Conservation (phyloP, 2,329 filamentous ascomycete species). For the Xylaria multiplex region DNA sequence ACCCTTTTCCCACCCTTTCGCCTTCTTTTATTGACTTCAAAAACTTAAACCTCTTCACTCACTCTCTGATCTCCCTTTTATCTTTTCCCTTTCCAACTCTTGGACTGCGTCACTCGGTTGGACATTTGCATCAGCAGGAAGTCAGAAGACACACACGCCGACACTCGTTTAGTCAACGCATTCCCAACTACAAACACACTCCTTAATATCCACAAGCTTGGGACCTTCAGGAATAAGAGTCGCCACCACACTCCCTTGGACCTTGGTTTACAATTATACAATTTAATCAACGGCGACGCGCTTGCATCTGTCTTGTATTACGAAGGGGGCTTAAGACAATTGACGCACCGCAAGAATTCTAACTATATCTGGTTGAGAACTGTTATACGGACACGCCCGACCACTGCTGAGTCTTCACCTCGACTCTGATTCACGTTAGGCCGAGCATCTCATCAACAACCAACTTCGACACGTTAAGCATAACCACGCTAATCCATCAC, state of each 20-base stretch:
- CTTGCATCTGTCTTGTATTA: constrained; percentile 17
- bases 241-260: constrained; percentile 31
- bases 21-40: constrained; percentile 23
- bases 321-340: constrained; percentile 21
- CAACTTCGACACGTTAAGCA: constrained; percentile 1
- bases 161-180: constrained; percentile 36
- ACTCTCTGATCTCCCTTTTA: constrained; percentile 10
- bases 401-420: neutral
- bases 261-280: constrained; percentile 20
- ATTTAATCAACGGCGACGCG: constrained; percentile 10
- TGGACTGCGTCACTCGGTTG: constrained; percentile 35
- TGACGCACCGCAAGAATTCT: constrained; percentile 23
- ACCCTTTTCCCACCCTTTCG: constrained; percentile 36
- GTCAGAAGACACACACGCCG: constrained; percentile 31
- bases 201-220: constrained; percentile 34
- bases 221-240: constrained; percentile 20
- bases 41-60: constrained; percentile 10
- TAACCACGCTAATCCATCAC: constrained; percentile 9
- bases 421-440: constrained; percentile 7
- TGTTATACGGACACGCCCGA: neutral
- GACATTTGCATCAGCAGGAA: constrained; percentile 37
- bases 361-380: constrained; percentile 4
- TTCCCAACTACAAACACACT: constrained; percentile 43
- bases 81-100: constrained; percentile 30
- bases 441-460: neutral